Conservation (phyloP, 176 grass and related monocot species). For the Tillandsia fasciculata region DNA sequence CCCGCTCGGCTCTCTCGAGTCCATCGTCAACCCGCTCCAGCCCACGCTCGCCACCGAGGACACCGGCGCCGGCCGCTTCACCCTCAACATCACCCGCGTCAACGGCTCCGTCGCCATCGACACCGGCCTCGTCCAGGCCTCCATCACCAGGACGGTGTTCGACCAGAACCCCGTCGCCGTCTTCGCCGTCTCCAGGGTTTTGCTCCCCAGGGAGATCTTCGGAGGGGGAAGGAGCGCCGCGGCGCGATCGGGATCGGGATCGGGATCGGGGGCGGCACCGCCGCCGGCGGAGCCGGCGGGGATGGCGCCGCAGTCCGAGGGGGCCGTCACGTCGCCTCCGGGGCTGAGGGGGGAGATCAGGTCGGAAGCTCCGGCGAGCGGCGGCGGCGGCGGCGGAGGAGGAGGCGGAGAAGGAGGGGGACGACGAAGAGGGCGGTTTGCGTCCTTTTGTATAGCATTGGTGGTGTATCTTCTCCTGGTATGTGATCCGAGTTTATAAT, state of each 20-base stretch:
- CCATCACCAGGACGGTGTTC: constrained; percentile 90
- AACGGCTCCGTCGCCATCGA: constrained; percentile 90
- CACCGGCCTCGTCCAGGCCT: constrained; percentile 84
- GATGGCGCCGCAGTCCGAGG: constrained; percentile 21
- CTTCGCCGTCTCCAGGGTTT: constrained; percentile 83
- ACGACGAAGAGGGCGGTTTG: constrained; percentile 5
- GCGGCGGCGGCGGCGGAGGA: background rate
- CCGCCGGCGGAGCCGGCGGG: background rate
- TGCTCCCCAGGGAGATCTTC: constrained; percentile 89
- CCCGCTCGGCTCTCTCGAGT: constrained; percentile 83
- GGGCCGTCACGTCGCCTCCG: constrained; percentile 48
- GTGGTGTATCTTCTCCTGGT: constrained; percentile 42
- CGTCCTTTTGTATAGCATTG: constrained; percentile 38
- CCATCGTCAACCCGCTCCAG: constrained; percentile 98
- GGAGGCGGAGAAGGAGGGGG: background rate
- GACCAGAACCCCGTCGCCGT: constrained; percentile 87
- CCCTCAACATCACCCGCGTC: constrained; percentile 91
- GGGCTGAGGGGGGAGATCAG: constrained; percentile 14
- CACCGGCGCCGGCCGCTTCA: constrained; percentile 69
- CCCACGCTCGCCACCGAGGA: constrained; percentile 83
- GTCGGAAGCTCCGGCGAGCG: constrained; percentile 19
- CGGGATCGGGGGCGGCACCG: constrained; percentile 1
- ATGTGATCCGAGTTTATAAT: constrained; percentile 46
- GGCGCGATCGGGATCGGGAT: background rate
- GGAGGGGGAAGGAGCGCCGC: background rate